Evolutionary conservation across 108 stramenopile species (phyloP), one percentile per base, ranked within the genome.

Genomic region (Cyclotella cryptica): DNA sequence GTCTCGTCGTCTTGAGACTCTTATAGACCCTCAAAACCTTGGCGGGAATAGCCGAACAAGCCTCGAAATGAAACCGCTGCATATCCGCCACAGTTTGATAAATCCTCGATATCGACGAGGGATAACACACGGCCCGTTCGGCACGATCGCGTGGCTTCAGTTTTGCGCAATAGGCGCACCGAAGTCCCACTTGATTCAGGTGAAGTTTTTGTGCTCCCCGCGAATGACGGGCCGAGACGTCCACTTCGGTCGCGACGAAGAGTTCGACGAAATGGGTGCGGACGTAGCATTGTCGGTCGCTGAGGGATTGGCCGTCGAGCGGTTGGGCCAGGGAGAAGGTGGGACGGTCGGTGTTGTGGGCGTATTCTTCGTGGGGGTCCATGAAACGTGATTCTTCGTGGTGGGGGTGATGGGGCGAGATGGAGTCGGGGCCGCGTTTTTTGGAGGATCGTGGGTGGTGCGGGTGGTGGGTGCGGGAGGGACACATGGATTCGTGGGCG

Each of bases 41-140:
- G 1, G 68, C 60, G 13, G 93, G 93, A 49, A 96, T 96, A 49
- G 89, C 89, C 18, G 80, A 75, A 71, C 95, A 96, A 18, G 86
- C 78, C 71, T 93, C 93, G 69, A 96, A 96, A 81, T 96, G 95
- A 77, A 93, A 94, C 18, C 95, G 85, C 68, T 96, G 93, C 95
- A 93, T 94, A 71, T 91, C 90, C 21, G 88, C 90, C 49, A 93
- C 89, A 11, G 90, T 92, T 51, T 93, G 93, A 68, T 93, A 93
- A 64, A 93, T 89, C 19, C 90, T 74, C 43, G 75, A 80, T 65
- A 93, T 89, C 22, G 83, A 83, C 12, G 82, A 82, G 29, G 93
- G 93, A 69, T 90, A 96, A 71, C 93, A 93, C 15, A 92, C 85
- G 17, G 95, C 92, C 26, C 95, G 87, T 70, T 94, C 92, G 43